A percentile compares a stretch with the other conserved stretches of the same genome.
phyloP scores from a whole-genome alignment of 1,284 basidiomycete genomes.

The Rhodotorula sp. region DNA sequence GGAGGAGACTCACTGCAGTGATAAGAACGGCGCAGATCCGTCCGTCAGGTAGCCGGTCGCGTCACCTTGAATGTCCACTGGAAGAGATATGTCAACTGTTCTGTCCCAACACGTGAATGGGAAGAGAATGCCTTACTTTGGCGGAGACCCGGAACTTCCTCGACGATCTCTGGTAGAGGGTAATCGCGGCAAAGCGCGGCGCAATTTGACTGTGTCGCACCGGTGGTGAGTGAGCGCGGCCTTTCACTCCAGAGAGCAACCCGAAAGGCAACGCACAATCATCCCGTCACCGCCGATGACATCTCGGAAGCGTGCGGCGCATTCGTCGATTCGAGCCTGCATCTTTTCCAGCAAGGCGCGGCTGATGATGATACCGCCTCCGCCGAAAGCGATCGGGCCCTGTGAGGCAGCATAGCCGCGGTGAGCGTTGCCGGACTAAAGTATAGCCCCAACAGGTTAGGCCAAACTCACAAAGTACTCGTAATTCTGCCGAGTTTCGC shows the following conservation, averaged over 20 bases:
- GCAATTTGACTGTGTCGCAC: constrained; percentile 22
- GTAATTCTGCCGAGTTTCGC: constrained; percentile 26
- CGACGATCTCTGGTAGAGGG: constrained; percentile 31
- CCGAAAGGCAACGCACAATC: constrained; percentile 9
- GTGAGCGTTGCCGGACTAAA: too few relatives aligned
- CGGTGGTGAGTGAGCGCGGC: background rate
- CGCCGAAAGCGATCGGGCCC: background rate
- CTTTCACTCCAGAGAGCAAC: background rate
- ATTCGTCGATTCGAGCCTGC: constrained; percentile 28
- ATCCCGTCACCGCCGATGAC: constrained; percentile 38
- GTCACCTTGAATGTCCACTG: constrained; percentile 31
- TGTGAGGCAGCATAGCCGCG: too few relatives aligned
- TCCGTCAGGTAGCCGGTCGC: constrained; percentile 24
- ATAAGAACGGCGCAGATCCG: constrained; percentile 20
- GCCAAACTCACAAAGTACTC: background rate
- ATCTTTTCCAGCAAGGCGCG: constrained; percentile 11
- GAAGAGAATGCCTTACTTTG: constrained; percentile 10
- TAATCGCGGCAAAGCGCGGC: constrained; percentile 27
- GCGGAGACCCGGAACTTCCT: constrained; percentile 30
- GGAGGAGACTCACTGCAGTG: constrained; percentile 9
- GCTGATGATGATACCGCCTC: background rate
- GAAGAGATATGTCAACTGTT: background rate
- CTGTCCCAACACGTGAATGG: background rate
- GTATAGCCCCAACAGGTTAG: too few relatives aligned
- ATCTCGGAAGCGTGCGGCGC: constrained; percentile 10